These are phyloP conservation scores for Gracilaria gracilis DNA, from an alignment of 23 red algal genomes.

Conservation along the genomic window DNA sequence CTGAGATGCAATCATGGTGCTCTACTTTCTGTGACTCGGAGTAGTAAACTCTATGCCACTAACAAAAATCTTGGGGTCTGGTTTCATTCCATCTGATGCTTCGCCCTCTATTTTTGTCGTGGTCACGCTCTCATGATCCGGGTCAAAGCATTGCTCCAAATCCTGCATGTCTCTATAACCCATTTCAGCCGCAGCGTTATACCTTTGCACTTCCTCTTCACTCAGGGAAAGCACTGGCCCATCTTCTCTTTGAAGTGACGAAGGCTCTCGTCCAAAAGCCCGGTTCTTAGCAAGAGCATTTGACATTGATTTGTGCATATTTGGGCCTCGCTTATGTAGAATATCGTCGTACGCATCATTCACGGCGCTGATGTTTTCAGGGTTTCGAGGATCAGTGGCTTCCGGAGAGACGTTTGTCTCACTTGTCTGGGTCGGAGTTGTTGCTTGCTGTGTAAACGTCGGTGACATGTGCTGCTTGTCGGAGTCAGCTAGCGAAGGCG, in stretches of 20 bases:
- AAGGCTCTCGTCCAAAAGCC: constrained; percentile 58
- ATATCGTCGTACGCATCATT: constrained; percentile 79
- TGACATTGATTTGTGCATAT: constrained; percentile 8
- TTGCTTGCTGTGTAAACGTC: neutral
- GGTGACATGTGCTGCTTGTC: neutral
- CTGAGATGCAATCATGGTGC: neutral
- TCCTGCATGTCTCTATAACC: constrained; percentile 52
- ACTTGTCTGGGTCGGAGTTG: neutral
- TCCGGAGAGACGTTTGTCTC: neutral
- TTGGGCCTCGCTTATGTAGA: constrained; percentile 30
- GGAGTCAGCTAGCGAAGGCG: neutral
- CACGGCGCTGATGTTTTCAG: constrained; percentile 14
- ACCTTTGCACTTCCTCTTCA: constrained; percentile 44
- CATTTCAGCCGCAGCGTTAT: constrained; percentile 33
- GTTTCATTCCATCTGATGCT: neutral
- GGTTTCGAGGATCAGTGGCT: neutral
- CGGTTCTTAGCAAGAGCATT: constrained; percentile 49
- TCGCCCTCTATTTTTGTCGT: constrained; percentile 33
- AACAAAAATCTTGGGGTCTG: neutral
- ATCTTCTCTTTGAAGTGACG: constrained; percentile 36
- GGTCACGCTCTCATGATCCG: constrained; percentile 30
- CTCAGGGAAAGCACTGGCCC: constrained; percentile 50
- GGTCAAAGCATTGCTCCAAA: constrained; percentile 52
- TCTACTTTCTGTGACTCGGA: neutral
- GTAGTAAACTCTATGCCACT: neutral